Percentiles rank a stretch among this genome's conserved stretches.
These are phyloP conservation scores for Flueggea neowawraea DNA, from an alignment of 441 rosid species.

Conservation along the genomic window DNA sequence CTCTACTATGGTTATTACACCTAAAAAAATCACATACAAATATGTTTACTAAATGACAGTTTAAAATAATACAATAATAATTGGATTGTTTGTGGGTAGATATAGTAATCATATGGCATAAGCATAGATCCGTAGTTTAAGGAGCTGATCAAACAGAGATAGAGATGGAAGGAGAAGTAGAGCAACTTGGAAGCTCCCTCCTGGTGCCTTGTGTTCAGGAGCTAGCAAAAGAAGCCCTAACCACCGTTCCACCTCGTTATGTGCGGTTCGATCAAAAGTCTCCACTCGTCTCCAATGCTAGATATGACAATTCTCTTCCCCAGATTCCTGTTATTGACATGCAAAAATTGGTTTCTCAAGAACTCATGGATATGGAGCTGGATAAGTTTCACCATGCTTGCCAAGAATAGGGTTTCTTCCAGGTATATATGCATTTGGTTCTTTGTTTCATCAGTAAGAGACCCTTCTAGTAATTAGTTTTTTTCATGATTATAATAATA, in stretches of 20 bases:
- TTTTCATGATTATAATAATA: neutral
- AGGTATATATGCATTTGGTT: neutral
- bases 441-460: neutral
- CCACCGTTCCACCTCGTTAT: conserved; percentile 15
- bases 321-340: conserved; percentile 18
- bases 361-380: conserved; percentile 10
- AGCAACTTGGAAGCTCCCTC: too few relatives aligned
- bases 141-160: too few relatives aligned
- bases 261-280: conserved; percentile 3
- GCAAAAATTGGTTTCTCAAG: conserved; percentile 1
- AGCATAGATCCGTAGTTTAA: too few relatives aligned
- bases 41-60: too few relatives aligned
- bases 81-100: too few relatives aligned
- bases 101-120: too few relatives aligned
- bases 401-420: conserved; percentile 22
- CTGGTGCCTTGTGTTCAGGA: conserved; percentile 27
- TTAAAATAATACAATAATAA: too few relatives aligned
- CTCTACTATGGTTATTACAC: too few relatives aligned
- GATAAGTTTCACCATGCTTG: conserved; percentile 16
- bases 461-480: neutral
- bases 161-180: too few relatives aligned
- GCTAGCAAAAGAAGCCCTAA: conserved; percentile 10
- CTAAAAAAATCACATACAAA: too few relatives aligned
- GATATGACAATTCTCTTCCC: neutral
- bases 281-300: neutral